Evolutionary conservation across 345 rosid species (phyloP), one percentile per base, ranked within the genome.

Genomic region (Odontarrhena argentea): DNA sequence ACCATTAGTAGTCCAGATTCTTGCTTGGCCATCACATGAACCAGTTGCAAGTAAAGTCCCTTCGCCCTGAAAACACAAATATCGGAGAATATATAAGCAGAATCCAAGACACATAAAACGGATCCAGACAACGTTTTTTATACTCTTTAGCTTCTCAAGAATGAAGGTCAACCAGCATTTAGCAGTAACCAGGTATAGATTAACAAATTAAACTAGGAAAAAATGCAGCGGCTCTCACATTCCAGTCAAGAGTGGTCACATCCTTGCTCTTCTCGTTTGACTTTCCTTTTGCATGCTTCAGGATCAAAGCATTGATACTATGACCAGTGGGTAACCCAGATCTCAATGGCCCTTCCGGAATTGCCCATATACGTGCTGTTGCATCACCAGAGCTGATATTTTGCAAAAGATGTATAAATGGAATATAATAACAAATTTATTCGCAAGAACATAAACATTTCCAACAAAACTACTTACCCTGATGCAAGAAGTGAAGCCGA

Each of bases 221-320:
- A 37, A 2, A 34, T 9, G 41, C 37, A 71, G 48, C 41, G 74
- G 22, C 70, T 45, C 99, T 89, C 76, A 95, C 99, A 84, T 91
- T 95, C 99, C 99, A 95, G 80, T 95, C 99, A 47, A 95, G 90
- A 34, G 99, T 91, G 8, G 99, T 95, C 55, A 95, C 98, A 70
- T 95, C 99, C 78, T 91, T 91, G 83, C 96, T 91, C 83, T 95
- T 95, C 81, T 95, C 99, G 68, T 85, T 91, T 42, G 93, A 89
- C 75, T 83, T 85, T 76, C 96, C 98, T 81, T 87, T 95, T 38
- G 91, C 94, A 75, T 95, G 99, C 79, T 86, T 87, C 86, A 95
- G 73, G 61, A 89, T 87, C 74, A 87, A 69, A 63, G 85, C 94
- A 60, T 70, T 82, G 62, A 65, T 55, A 13, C 81, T 51, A 30